Base-by-base conservation (phyloP, 2,329 filamentous ascomycete species). In the Pyricularia sp. region DNA sequence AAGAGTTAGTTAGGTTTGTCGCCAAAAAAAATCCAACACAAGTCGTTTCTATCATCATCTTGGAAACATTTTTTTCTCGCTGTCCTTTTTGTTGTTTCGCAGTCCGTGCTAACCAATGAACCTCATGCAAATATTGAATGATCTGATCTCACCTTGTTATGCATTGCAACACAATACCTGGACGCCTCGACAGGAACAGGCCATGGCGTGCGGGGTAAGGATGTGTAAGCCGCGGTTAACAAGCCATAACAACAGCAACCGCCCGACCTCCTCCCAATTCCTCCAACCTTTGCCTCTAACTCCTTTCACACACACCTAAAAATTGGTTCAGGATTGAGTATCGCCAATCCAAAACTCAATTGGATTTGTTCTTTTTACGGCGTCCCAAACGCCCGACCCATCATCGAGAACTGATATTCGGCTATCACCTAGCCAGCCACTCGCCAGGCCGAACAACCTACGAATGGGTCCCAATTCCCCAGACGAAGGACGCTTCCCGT, bases 401-500 rank as follows among this genome's bases (percentile, higher is more conserved):
- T 50, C 42, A n/a, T n/a, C 42, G 42, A 50, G 42, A 50, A 50
- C n/a, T 17, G 42, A 50, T 50, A 20, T 50, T 20, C 42, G 42
- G 42, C 20, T 50, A n/a, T 50, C 42, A 50, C 42, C 20, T n/a
- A 50, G 42, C 42, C 20, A 50, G 42, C 42, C 42, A n/a, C 20
- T 50, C 20, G 17, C 42, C 42, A 50, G 42, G 42, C 42, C 42
- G 42, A 63, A 63, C 26, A 11, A 26, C 59, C 59, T 28, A 28
- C 59, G 59, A 50, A 63, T 63, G 59, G 59, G 59, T 63, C 59
- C 26, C 59, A 28, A 63, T 63, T 63, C 59, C 59, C 59, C 59
- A 63, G 59, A 63, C 59, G 59, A 63, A 63, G 11, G 11, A 7
- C 59, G 25, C 25, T 28, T 63, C 26, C 59, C 25, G 65, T 55